phyloP scores from a whole-genome alignment of 164 flowering plant species.

The Chimonanthus praecox region DNA sequence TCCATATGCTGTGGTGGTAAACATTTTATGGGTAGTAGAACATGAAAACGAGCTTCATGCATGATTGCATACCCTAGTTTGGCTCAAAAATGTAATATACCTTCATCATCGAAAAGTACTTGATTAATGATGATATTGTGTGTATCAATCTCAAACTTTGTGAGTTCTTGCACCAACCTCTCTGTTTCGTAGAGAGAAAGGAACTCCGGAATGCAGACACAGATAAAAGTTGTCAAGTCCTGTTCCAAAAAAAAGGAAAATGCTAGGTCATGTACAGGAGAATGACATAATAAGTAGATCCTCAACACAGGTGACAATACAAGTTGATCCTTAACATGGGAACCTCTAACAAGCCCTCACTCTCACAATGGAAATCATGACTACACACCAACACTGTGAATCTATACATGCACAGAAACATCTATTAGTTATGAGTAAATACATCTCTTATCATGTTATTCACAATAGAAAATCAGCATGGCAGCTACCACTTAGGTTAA shows the following conservation, averaged over 20 bases:
- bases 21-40: not conserved
- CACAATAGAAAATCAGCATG: not conserved
- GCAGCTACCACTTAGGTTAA: too few relatives aligned
- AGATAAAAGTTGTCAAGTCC: constrained; percentile 96
- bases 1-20: too few relatives aligned
- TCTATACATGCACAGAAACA: not conserved
- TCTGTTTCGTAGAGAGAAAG: constrained; percentile 98
- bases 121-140: constrained; percentile 95
- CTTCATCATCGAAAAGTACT: constrained; percentile 90
- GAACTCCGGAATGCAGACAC: constrained; percentile 98
- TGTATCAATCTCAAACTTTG: constrained; percentile 93
- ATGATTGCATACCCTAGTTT: not conserved
- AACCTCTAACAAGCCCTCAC: not conserved
- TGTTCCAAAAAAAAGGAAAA: constrained; percentile 17
- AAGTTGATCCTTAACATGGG: not conserved
- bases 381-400: not conserved
- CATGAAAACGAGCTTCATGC: not conserved
- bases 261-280: not conserved
- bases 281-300: not conserved
- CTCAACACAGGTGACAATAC: not conserved
- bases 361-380: not conserved
- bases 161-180: constrained; percentile 92
- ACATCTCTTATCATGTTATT: not conserved
- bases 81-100: constrained; percentile 22
- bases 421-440: not conserved